phyloP scores from a whole-genome alignment of 805 yeast species.

The Metschnikowia hibisci region DNA sequence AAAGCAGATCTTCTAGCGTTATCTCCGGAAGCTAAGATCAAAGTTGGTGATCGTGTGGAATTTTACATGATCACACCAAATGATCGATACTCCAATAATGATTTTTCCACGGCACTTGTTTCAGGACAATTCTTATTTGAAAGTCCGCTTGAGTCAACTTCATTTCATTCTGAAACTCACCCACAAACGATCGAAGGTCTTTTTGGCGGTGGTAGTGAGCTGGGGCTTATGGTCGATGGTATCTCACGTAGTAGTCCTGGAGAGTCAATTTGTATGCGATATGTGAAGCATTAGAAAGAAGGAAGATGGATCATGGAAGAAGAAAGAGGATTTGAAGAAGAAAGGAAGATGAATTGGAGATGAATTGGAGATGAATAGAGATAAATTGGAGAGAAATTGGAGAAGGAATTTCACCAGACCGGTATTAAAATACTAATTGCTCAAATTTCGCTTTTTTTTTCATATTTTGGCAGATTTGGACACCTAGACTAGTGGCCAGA shows the following conservation, averaged over 20 bases:
- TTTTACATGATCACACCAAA: slow-evolving; percentile 44
- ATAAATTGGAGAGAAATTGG: too few relatives aligned
- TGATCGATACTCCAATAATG: slow-evolving; percentile 18
- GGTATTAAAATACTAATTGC: too few relatives aligned
- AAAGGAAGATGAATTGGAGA: too few relatives aligned
- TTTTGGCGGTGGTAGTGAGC: slow-evolving; percentile 19
- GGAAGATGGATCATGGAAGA: too few relatives aligned
- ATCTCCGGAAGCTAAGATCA: slow-evolving; percentile 51
- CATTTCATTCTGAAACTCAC: slow-evolving; percentile 13
- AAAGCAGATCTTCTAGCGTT: slow-evolving; percentile 62
- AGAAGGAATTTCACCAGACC: too few relatives aligned
- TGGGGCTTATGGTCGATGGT: slow-evolving; percentile 13
- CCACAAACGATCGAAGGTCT: slow-evolving; percentile 12
- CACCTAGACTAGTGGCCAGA: too few relatives aligned
- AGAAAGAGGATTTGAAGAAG: too few relatives aligned
- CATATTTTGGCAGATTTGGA: too few relatives aligned
- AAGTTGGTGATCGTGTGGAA: slow-evolving; percentile 44
- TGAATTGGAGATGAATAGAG: too few relatives aligned
- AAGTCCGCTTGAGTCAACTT: slow-evolving; percentile 29
- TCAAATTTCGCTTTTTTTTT: too few relatives aligned
- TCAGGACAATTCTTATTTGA: slow-evolving; percentile 24
- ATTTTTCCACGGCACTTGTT: slow-evolving; percentile 4
- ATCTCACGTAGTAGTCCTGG: slow-evolving; percentile 17
- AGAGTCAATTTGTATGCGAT: slow-evolving; percentile 6
- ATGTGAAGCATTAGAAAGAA: neutral